These are phyloP conservation scores for Starmerella davenportii DNA, from an alignment of 805 yeast genomes.

Conservation along the genomic window DNA sequence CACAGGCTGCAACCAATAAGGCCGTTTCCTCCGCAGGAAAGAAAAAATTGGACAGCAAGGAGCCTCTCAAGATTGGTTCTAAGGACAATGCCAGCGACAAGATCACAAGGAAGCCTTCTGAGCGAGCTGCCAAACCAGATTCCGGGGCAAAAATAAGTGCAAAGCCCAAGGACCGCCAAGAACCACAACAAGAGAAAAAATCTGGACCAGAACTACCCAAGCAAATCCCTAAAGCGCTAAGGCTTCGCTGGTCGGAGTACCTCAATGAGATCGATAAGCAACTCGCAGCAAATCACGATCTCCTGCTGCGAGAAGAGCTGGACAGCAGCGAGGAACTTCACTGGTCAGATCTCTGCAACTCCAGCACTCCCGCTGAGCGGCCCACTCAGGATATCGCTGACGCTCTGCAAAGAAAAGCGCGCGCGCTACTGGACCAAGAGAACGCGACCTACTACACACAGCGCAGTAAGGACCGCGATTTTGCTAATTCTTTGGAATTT, in stretches of 20 bases:
- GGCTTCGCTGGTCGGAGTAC: not conserved
- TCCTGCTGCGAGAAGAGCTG: not conserved
- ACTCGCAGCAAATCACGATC: not conserved
- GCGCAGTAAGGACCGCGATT: slow-evolving; percentile 65
- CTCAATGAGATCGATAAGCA: not conserved
- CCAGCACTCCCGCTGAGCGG: slow-evolving; percentile 18
- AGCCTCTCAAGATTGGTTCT: slow-evolving; percentile 9
- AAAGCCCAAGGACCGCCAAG: not conserved
- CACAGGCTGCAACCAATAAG: slow-evolving; percentile 1
- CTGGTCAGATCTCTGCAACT: not conserved
- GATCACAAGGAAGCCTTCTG: too few relatives aligned
- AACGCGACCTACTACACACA: slow-evolving; percentile 54
- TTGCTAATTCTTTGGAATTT: slow-evolving; percentile 53
- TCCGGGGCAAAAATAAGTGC: too few relatives aligned
- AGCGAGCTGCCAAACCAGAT: too few relatives aligned
- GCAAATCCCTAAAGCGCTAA: not conserved
- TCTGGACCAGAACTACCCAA: too few relatives aligned
- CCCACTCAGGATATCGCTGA: slow-evolving; percentile 33
- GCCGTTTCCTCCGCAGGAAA: not conserved
- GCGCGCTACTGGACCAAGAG: slow-evolving; percentile 47
- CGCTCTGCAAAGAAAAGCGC: slow-evolving; percentile 46
- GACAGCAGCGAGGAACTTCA: not conserved
- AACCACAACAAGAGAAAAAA: not conserved
- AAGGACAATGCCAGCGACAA: too few relatives aligned
- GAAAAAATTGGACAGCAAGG: slow-evolving; percentile 7